Evolutionary conservation across 192 early-diverging fungal genomes (phyloP).

Genomic region (Geranomyces variabilis): DNA sequence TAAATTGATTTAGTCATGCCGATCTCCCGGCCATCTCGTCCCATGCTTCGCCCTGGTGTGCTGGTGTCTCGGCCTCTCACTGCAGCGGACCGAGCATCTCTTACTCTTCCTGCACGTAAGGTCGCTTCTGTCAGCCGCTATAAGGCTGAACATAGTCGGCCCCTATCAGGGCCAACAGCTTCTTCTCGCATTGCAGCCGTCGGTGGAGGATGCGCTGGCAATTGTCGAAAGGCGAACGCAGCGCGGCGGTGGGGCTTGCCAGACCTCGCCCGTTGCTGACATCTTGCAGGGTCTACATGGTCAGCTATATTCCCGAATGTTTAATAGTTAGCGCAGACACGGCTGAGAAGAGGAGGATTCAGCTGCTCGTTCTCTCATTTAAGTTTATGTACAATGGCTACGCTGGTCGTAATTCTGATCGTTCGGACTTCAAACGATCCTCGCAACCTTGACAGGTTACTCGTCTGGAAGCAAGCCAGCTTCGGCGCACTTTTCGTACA

Average conservation of each 20-base stretch:
- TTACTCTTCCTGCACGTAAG: slow-evolving; percentile 86
- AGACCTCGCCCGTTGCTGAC: slow-evolving; percentile 47
- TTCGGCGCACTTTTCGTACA: slow-evolving; percentile 46
- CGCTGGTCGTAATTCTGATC: no score
- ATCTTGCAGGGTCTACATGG: slow-evolving; percentile 52
- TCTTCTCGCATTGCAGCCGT: slow-evolving; percentile 45
- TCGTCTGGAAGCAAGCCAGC: background rate
- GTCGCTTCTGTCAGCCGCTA: slow-evolving; percentile 81
- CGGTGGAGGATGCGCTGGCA: slow-evolving; percentile 20
- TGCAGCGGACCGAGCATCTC: slow-evolving; percentile 71
- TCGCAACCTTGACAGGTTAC: no score
- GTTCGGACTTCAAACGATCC: no score
- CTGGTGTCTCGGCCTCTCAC: slow-evolving; percentile 52
- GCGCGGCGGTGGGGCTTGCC: slow-evolving; percentile 8
- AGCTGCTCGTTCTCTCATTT: no score
- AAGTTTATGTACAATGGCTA: no score
- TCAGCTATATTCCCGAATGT: slow-evolving; percentile 51
- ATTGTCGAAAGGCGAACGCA: background rate
- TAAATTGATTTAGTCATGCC: slow-evolving; percentile 8
- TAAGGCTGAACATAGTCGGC: slow-evolving; percentile 86
- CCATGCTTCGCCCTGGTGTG: slow-evolving; percentile 79
- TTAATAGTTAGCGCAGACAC: slow-evolving; percentile 38
- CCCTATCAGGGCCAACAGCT: slow-evolving; percentile 85
- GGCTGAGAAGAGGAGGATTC: no score
- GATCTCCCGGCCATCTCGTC: slow-evolving; percentile 72